A percentile compares a stretch with the other conserved stretches of the same genome.
Evolutionary conservation across 352 stramenopile species (phyloP).

Genomic region (Globisporangium cederbergense): DNA sequence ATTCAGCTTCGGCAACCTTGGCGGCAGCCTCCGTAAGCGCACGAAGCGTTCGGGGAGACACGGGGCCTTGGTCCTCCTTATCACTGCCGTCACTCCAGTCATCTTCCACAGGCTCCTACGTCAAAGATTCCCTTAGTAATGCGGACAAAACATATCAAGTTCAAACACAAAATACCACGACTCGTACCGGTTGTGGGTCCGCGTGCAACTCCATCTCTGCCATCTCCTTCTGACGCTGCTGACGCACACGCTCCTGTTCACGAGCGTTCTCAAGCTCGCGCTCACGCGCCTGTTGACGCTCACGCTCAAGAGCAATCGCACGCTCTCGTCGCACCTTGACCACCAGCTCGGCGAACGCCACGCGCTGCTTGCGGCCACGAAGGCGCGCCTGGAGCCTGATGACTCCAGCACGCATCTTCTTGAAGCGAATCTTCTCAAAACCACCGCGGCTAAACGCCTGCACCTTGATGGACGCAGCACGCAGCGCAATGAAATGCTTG

Average conservation of each 20-base stretch:
- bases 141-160: not conserved
- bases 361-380: conserved; percentile 63
- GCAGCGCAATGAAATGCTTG: conserved; percentile 50
- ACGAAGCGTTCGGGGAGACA: conserved; percentile 59
- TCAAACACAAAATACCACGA: conserved; percentile 5
- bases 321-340: conserved; percentile 39
- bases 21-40: conserved; percentile 64
- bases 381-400: conserved; percentile 53
- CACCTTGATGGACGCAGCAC: conserved; percentile 41
- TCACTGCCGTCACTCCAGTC: conserved; percentile 76
- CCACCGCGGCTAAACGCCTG: conserved; percentile 45
- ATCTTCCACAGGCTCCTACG: conserved; percentile 81
- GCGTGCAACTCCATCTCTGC: conserved; percentile 33
- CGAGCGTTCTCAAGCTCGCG: conserved; percentile 28
- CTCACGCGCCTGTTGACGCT: conserved; percentile 34
- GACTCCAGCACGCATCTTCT: conserved; percentile 35
- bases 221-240: conserved; percentile 30
- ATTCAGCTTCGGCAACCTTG: conserved; percentile 73
- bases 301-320: conserved; percentile 33
- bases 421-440: conserved; percentile 39
- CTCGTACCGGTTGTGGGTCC: conserved; percentile 59
- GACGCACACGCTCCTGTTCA: conserved; percentile 29
- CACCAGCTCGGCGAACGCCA: conserved; percentile 45
- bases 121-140: conserved; percentile 59
- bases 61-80: conserved; percentile 49